phyloP scores from a whole-genome alignment of 2,329 filamentous ascomycete species.

The Microcera coccophila region DNA sequence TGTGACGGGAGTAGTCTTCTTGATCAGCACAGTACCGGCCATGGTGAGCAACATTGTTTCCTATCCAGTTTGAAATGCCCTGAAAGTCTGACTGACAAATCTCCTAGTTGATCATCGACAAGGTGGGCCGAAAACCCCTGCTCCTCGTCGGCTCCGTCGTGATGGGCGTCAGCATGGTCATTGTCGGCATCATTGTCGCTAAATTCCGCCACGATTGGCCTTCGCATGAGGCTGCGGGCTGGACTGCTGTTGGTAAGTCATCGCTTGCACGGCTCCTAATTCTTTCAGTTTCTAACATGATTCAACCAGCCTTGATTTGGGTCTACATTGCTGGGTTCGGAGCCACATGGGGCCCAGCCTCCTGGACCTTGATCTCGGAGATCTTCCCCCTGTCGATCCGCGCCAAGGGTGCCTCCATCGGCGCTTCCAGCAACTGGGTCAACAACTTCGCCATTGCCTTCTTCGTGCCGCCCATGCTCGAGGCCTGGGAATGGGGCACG shows the following conservation, averaged over 20 bases:
- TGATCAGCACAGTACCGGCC: constrained; percentile 36
- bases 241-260: constrained; percentile 34
- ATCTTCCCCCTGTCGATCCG: constrained; percentile 44
- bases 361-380: constrained; percentile 47
- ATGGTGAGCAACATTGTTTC: too few relatives aligned
- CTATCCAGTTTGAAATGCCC: too few relatives aligned
- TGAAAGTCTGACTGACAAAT: too few relatives aligned
- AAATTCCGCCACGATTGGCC: constrained; percentile 37
- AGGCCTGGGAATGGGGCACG: constrained; percentile 43
- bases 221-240: constrained; percentile 34
- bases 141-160: constrained; percentile 35
- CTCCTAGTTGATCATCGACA: constrained; percentile 42
- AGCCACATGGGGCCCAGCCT: constrained; percentile 44
- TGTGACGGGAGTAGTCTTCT: constrained; percentile 67
- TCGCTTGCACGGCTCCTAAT: too few relatives aligned
- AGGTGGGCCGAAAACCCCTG: constrained; percentile 39
- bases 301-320: constrained; percentile 33
- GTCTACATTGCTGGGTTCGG: constrained; percentile 50
- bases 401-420: constrained; percentile 42
- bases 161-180: constrained; percentile 38
- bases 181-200: constrained; percentile 39
- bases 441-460: constrained; percentile 47
- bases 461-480: constrained; percentile 39
- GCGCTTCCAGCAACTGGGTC: constrained; percentile 42
- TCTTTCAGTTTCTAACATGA: too few relatives aligned